These are phyloP conservation scores for Fusarium phyllophilum DNA, from an alignment of 2,329 filamentous ascomycete species.

Conservation along the genomic window DNA sequence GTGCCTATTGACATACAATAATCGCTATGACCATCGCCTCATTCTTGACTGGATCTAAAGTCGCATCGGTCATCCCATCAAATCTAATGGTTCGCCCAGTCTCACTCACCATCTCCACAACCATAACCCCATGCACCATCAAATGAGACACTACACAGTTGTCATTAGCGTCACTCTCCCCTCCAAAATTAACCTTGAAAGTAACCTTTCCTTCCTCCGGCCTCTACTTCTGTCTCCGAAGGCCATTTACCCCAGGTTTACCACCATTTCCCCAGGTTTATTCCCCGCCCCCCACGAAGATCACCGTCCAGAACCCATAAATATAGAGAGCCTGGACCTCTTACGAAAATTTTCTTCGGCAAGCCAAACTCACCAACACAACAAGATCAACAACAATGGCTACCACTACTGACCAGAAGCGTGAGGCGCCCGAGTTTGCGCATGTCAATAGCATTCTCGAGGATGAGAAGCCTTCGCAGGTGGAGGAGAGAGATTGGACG, in stretches of 20 bases:
- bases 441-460: constrained; percentile 40
- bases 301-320: constrained; percentile 22
- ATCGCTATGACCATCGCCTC: not conserved
- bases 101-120: constrained; percentile 13
- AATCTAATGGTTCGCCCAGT: not conserved
- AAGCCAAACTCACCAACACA: not conserved
- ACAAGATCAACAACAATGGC: constrained; percentile 6
- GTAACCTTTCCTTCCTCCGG: constrained; percentile 15
- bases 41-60: not conserved
- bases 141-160: constrained; percentile 9
- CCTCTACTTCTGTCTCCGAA: constrained; percentile 30
- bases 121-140: not conserved
- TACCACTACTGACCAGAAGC: constrained; percentile 6
- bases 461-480: constrained; percentile 36
- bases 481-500: constrained; percentile 49
- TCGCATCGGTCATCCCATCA: not conserved
- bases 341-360: not conserved
- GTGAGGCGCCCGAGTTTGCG: constrained; percentile 29
- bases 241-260: constrained; percentile 14
- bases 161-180: constrained; percentile 1
- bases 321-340: constrained; percentile 20
- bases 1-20: too few species aligned
- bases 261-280: constrained; percentile 23
- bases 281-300: constrained; percentile 30
- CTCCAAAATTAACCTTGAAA: not conserved